Evolutionary conservation across 306 rosid genomes (phyloP).

Genomic region (Purshia tridentata): DNA sequence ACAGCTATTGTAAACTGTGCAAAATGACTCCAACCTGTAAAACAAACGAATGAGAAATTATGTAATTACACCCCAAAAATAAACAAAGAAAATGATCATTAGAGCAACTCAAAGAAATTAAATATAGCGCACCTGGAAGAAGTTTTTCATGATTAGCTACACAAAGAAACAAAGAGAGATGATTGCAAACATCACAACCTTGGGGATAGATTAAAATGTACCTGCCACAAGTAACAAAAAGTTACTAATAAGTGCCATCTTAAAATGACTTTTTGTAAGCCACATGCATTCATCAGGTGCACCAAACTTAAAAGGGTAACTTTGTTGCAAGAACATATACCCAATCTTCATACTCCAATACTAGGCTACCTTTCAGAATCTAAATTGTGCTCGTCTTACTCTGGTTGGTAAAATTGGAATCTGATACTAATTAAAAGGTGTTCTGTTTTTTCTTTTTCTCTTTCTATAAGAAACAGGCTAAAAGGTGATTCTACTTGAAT

Average conservation of each 20-base stretch:
- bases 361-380: not conserved
- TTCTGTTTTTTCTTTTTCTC: not conserved
- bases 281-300: not conserved
- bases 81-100: slow-evolving; percentile 20
- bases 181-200: slow-evolving; percentile 98
- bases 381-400: not conserved
- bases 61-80: slow-evolving; percentile 18
- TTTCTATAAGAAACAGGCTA: not conserved
- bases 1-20: slow-evolving; percentile 97
- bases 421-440: not conserved
- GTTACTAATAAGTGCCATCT: slow-evolving; percentile 5
- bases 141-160: slow-evolving; percentile 98
- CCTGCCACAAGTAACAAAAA: slow-evolving; percentile 54
- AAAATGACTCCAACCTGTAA: slow-evolving; percentile 94
- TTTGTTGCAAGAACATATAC: not conserved
- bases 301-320: not conserved
- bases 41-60: slow-evolving; percentile 16
- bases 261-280: not conserved
- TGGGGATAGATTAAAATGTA: slow-evolving; percentile 96
- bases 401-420: not conserved
- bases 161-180: slow-evolving; percentile 94
- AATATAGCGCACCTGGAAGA: slow-evolving; percentile 75
- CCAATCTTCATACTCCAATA: not conserved
- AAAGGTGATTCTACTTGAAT: not conserved
- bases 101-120: slow-evolving; percentile 8